A percentile compares a stretch with the other conserved stretches of the same genome.
Conservation (phyloP, 75 land plant genomes). For the Selaginella moellendorffii region DNA sequence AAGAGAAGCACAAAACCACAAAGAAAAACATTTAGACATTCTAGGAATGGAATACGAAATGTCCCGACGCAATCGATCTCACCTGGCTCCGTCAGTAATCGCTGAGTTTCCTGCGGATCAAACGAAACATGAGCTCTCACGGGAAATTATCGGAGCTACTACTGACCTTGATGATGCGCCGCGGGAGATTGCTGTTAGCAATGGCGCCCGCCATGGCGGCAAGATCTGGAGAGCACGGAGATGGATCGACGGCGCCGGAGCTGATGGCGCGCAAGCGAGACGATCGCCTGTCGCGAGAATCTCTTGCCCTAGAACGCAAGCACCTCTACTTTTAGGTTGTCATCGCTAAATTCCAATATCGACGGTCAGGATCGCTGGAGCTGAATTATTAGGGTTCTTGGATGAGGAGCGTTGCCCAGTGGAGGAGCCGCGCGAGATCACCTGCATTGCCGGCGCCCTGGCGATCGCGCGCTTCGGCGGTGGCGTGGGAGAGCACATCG, state of each 20-base stretch:
- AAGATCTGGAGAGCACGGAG: not conserved
- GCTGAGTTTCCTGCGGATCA: conserved; percentile 34
- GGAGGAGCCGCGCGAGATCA: not conserved
- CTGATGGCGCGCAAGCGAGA: too few relatives aligned
- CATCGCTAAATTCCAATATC: not conserved
- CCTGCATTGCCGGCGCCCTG: too few relatives aligned
- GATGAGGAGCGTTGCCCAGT: not conserved
- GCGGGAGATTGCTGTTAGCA: conserved; percentile 53
- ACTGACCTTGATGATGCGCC: conserved; percentile 61
- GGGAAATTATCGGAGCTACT: not conserved
- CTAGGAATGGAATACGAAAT: not conserved
- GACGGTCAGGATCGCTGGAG: not conserved
- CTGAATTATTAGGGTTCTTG: not conserved
- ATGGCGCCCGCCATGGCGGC: conserved; percentile 26
- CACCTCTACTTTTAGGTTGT: not conserved
- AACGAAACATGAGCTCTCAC: not conserved
- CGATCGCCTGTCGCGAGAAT: too few relatives aligned
- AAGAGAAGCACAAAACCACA: not conserved
- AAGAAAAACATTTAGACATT: not conserved
- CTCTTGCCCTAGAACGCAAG: not conserved
- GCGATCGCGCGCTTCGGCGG: too few relatives aligned
- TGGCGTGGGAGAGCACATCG: not conserved
- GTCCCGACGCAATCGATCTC: not conserved
- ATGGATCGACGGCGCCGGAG: too few relatives aligned
- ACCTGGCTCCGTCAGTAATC: conserved; percentile 44